A percentile compares a stretch with the other conserved stretches of the same genome.
phyloP scores from a whole-genome alignment of 1,284 basidiomycete species.

The Leccinum proximum region DNA sequence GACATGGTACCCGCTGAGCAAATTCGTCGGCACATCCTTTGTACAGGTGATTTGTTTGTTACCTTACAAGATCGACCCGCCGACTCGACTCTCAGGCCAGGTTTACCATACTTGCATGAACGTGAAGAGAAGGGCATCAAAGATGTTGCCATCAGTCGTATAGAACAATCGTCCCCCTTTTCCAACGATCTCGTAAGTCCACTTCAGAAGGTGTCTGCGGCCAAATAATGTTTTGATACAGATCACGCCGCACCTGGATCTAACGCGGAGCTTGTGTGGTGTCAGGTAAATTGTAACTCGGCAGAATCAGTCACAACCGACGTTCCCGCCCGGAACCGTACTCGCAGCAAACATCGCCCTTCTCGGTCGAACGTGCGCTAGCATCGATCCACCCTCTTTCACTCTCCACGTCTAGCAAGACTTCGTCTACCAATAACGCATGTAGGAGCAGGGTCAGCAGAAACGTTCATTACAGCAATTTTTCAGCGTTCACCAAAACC shows the following conservation, averaged over 20 bases:
- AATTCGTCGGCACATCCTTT: conserved; percentile 91
- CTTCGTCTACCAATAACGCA: too few relatives aligned
- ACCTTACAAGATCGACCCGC: background rate
- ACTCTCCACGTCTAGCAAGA: too few relatives aligned
- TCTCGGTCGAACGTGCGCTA: too few relatives aligned
- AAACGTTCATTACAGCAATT: too few relatives aligned
- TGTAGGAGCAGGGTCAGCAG: too few relatives aligned
- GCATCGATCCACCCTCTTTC: too few relatives aligned
- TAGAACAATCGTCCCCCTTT: conserved; percentile 96
- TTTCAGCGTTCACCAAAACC: too few relatives aligned
- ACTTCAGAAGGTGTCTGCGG: background rate
- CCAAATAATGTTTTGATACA: conserved; percentile 28
- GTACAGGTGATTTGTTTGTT: conserved; percentile 50
- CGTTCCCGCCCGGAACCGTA: too few relatives aligned
- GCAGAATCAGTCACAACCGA: too few relatives aligned
- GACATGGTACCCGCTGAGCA: conserved; percentile 79
- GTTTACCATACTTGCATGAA: conserved; percentile 91
- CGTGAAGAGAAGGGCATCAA: conserved; percentile 89
- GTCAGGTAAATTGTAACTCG: conserved; percentile 53
- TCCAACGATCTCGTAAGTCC: conserved; percentile 84
- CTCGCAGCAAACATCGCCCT: too few relatives aligned
- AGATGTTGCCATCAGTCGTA: conserved; percentile 90
- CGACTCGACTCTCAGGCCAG: conserved; percentile 59
- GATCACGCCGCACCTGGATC: conserved; percentile 90
- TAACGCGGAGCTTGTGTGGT: conserved; percentile 91